phyloP scores from a whole-genome alignment of 805 yeast genomes.

The Sugiyamaella floridensis region DNA sequence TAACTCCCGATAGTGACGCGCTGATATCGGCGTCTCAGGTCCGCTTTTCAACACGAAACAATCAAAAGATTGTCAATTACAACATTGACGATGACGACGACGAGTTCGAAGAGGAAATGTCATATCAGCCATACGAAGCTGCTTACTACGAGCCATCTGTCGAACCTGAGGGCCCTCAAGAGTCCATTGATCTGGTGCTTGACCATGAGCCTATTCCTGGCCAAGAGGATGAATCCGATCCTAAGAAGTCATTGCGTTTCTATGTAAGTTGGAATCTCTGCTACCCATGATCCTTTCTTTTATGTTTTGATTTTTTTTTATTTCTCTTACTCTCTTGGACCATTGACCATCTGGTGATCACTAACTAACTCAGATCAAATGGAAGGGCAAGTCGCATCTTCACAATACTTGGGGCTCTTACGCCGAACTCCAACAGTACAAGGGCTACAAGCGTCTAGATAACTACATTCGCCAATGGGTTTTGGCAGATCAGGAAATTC shows the following conservation, averaged over 20 bases:
- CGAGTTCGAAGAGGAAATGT: conserved; percentile 38
- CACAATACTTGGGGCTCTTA: conserved; percentile 94
- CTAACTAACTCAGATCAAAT: conserved; percentile 55
- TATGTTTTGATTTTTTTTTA: too few relatives aligned
- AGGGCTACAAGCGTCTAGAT: conserved; percentile 81
- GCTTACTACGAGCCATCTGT: conserved; percentile 13
- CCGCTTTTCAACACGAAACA: conserved; percentile 74
- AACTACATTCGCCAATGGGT: conserved; percentile 80
- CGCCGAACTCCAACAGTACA: conserved; percentile 37
- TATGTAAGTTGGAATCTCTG: conserved; percentile 1
- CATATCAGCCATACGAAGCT: conserved; percentile 23
- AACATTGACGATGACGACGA: conserved; percentile 57
- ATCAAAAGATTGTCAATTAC: conserved; percentile 59
- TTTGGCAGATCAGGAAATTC: conserved; percentile 63
- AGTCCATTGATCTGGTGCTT: conserved; percentile 44
- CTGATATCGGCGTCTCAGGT: conserved; percentile 20
- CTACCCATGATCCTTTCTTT: too few relatives aligned
- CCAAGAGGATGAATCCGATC: conserved; percentile 26
- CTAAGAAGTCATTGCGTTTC: conserved; percentile 21
- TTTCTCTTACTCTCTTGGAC: too few relatives aligned
- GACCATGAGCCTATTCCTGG: conserved; percentile 45
- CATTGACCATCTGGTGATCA: conserved; percentile 54
- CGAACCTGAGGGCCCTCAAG: conserved; percentile 11
- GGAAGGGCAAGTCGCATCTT: conserved; percentile 82
- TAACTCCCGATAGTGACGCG: not conserved